A percentile compares a stretch with the other conserved stretches of the same genome.
phyloP scores from a whole-genome alignment of 2,329 filamentous ascomycete species.

The Colletotrichum incanum region DNA sequence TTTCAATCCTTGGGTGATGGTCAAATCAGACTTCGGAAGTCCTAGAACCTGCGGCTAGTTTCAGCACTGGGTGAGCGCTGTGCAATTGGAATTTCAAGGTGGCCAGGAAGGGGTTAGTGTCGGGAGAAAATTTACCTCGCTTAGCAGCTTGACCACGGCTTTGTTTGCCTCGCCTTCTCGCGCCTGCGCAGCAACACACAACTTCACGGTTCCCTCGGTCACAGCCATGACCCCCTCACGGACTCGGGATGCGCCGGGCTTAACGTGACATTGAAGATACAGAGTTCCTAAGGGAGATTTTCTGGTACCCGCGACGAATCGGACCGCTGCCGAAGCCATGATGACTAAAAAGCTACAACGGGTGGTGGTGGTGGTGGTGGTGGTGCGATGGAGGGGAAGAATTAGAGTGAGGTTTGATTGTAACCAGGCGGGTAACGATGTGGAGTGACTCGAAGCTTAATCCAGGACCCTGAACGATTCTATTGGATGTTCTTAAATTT shows the following conservation, averaged over 20 bases:
- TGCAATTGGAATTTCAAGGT: too few relatives aligned
- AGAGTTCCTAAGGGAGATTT: constrained; percentile 64
- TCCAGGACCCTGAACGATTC: background rate
- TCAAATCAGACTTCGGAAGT: constrained; percentile 75
- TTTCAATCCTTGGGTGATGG: constrained; percentile 75
- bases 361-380: too few relatives aligned
- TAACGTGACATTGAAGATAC: constrained; percentile 77
- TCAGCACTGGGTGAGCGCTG: constrained; percentile 17
- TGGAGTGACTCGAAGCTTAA: constrained; percentile 11
- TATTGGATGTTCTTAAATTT: background rate
- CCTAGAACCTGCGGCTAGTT: constrained; percentile 64
- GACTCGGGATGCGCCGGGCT: constrained; percentile 74
- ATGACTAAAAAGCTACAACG: too few relatives aligned
- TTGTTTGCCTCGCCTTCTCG: constrained; percentile 79
- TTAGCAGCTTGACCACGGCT: constrained; percentile 75
- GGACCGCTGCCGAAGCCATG: constrained; percentile 52
- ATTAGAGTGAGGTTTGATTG: background rate
- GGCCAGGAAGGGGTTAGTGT: background rate
- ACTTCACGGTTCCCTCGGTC: constrained; percentile 70
- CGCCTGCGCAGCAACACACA: constrained; percentile 77
- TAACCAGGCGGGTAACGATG: constrained; percentile 12
- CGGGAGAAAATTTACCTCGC: constrained; percentile 61
- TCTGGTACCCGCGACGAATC: constrained; percentile 64
- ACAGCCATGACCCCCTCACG: constrained; percentile 74
- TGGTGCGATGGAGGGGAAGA: background rate